Percentiles rank a stretch among this genome's conserved stretches.
Conservation (phyloP, 208 protist genomes). For the Acanthamoeba royreba region DNA sequence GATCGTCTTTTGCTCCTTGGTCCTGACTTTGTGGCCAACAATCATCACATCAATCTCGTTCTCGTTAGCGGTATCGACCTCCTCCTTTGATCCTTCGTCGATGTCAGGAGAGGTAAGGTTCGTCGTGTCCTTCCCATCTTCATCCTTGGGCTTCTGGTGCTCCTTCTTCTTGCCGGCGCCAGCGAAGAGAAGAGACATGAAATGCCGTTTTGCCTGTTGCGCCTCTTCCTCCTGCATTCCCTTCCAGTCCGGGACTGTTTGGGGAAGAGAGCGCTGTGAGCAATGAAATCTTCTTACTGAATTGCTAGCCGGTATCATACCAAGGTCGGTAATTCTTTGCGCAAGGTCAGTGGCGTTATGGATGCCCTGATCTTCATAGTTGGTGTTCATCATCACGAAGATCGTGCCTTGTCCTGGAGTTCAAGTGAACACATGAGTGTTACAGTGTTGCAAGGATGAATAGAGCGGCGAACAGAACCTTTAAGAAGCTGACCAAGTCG, state of each 20-base stretch:
- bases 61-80: neutral
- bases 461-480: no score
- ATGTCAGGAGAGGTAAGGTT: neutral
- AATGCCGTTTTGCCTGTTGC: neutral
- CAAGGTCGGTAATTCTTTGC: neutral
- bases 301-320: neutral
- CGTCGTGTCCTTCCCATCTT: neutral
- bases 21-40: neutral
- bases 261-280: neutral
- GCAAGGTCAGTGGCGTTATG: neutral
- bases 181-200: neutral
- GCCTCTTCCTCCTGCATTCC: neutral
- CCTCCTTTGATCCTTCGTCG: neutral
- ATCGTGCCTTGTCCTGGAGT: neutral
- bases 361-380: slow-evolving; percentile 45
- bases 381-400: slow-evolving; percentile 45
- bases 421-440: neutral
- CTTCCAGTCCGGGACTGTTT: neutral
- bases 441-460: neutral
- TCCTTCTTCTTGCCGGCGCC: neutral
- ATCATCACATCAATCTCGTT: neutral
- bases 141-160: neutral
- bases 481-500: neutral
- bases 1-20: neutral
- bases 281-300: neutral